phyloP scores from a whole-genome alignment of 75 land plant genomes.

The Ceratopteris richardii region DNA sequence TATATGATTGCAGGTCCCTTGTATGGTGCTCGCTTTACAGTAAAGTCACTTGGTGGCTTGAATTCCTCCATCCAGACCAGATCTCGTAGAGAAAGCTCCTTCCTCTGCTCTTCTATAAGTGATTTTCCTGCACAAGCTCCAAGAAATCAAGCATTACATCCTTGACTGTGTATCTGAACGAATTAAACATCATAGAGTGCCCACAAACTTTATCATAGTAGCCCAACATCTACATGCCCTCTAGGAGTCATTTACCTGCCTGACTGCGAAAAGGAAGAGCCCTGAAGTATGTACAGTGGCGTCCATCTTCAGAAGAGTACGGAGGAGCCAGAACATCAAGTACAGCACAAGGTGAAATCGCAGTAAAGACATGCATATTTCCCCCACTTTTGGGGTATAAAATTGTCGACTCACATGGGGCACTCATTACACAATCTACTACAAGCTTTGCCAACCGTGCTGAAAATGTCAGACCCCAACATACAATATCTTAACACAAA shows the following conservation, averaged over 20 bases:
- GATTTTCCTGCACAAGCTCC: not conserved
- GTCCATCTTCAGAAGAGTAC: conserved; percentile 62
- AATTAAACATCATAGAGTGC: not conserved
- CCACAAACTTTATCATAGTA: too few species aligned
- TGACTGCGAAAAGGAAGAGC: not conserved
- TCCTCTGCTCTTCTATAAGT: not conserved
- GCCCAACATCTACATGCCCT: too few species aligned
- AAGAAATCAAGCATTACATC: not conserved
- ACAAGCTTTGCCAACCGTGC: conserved; percentile 61
- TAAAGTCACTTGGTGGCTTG: conserved; percentile 79
- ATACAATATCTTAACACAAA: not conserved
- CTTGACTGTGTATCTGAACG: not conserved
- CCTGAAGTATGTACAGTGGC: conserved; percentile 69
- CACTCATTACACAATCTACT: conserved; percentile 39
- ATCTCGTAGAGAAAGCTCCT: conserved; percentile 16
- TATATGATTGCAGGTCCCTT: conserved; percentile 50
- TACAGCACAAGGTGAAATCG: conserved; percentile 76
- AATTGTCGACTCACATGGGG: conserved; percentile 63
- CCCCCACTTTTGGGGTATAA: conserved; percentile 75
- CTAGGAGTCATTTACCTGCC: not conserved
- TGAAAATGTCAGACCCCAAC: conserved; percentile 5
- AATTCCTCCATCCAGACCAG: conserved; percentile 71
- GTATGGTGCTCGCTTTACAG: conserved; percentile 56
- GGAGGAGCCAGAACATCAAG: conserved; percentile 89
- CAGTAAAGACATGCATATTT: conserved; percentile 84